Evolutionary conservation across 148 eudicot species (phyloP).

Genomic region (Silene latifolia): DNA sequence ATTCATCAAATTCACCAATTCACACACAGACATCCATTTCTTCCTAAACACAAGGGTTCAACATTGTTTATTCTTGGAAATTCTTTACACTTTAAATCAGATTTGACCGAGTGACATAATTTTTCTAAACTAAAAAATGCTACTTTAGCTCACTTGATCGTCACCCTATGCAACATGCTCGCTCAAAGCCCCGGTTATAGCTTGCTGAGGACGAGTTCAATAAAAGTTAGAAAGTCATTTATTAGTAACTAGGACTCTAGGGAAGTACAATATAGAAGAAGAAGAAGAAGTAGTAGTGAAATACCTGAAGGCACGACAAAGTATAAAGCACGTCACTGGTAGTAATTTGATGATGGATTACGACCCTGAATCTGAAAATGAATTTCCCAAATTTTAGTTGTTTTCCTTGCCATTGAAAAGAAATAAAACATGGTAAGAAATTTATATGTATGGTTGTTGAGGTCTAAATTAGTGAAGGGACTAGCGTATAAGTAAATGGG

Average conservation of each 20-base stretch:
- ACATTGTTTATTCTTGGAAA: neutral
- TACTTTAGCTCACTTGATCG: slow-evolving; percentile 10
- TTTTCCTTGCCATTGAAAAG: neutral
- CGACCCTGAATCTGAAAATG: slow-evolving; percentile 65
- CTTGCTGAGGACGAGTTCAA: slow-evolving; percentile 49
- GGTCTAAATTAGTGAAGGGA: too few species aligned
- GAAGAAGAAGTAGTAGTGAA: neutral
- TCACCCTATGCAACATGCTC: slow-evolving; percentile 16
- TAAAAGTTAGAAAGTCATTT: slow-evolving; percentile 1
- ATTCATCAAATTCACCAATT: neutral
- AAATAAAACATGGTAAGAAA: neutral
- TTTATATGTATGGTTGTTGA: too few species aligned
- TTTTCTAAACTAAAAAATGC: neutral
- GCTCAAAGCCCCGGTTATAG: slow-evolving; percentile 36
- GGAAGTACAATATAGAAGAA: neutral
- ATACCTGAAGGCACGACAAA: slow-evolving; percentile 75
- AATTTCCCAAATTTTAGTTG: neutral
- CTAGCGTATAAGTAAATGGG: too few species aligned
- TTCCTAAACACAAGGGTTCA: neutral
- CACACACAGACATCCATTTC: neutral
- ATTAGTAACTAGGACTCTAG: neutral
- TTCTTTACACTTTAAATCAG: neutral
- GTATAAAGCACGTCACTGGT: slow-evolving; percentile 61
- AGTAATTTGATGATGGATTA: slow-evolving; percentile 78
- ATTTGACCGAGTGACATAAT: neutral